phyloP scores from a whole-genome alignment of 306 rosid species.

The Pyrus bretschneideri region DNA sequence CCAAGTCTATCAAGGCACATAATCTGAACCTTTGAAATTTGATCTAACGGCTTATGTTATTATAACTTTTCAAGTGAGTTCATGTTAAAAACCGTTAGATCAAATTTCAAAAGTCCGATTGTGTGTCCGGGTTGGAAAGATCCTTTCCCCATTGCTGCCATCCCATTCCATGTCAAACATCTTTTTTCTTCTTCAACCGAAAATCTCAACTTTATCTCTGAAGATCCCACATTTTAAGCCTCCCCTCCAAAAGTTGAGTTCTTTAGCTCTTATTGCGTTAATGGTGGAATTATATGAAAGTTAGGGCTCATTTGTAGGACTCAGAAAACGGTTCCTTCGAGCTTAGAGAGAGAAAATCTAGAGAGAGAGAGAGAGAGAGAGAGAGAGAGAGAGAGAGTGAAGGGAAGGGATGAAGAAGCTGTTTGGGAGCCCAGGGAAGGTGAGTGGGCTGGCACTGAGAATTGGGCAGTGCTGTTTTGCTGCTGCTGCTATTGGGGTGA shows the following conservation, averaged over 20 bases:
- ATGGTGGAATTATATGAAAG: not conserved
- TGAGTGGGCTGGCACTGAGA: constrained; percentile 32
- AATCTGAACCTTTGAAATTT: too few species aligned
- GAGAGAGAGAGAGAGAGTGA: not conserved
- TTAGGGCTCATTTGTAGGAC: not conserved
- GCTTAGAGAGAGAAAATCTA: not conserved
- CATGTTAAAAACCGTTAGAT: too few species aligned
- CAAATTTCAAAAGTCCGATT: too few species aligned
- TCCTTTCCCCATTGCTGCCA: not conserved
- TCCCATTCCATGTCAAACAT: not conserved
- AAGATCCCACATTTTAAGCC: constrained; percentile 1
- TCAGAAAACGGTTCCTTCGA: not conserved
- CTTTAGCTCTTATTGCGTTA: not conserved
- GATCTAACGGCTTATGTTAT: too few species aligned
- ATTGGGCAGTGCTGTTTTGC: constrained; percentile 36
- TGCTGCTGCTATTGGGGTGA: constrained; percentile 38
- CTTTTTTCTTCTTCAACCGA: not conserved
- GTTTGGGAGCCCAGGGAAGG: constrained; percentile 36
- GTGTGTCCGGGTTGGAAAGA: too few species aligned
- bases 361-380: not conserved
- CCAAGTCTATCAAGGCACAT: too few species aligned
- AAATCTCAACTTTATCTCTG: not conserved
- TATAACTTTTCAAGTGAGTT: too few species aligned
- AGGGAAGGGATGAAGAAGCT: constrained; percentile 18
- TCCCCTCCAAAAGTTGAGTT: not conserved